Base-by-base conservation (phyloP, 495 filamentous ascomycete genomes). In the Pyronema domesticum region DNA sequence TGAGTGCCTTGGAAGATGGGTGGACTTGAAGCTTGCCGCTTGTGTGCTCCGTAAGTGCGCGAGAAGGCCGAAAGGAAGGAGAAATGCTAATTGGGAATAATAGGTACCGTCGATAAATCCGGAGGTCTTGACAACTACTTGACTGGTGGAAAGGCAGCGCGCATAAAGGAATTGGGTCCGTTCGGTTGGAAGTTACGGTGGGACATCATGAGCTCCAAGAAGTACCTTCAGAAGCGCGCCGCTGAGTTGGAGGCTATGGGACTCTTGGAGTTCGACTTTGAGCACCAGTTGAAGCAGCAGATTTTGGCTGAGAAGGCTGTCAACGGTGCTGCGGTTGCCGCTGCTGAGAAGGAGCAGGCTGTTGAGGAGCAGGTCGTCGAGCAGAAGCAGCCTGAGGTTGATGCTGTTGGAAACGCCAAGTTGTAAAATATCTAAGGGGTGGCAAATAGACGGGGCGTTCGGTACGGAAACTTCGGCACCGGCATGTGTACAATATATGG, bases 101-200 rank as follows among this genome's bases (percentile, higher is more conserved):
- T 23, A 66, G 63, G 63, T 0, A 95, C 88, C 42, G 84, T 98
- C 59, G 77, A 86, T 64, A 94, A 89, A 61, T 73, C 76, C 10
- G 89, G 89, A 30, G 87, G 91, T 17, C 70, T 98, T 57, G 91
- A 98, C 69, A 80, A 85, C 56, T 98, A 98, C 69, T 71, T 98
- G 34, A 69, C 95, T 5, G 83, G 83, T 43, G 74, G 76, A 62
- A 85, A 82, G 65, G 67, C 80, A 10, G 75, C 69, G 36, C 73
- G 93, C 54, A 72, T 96, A 44, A 85, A 79, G 72, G 85, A 93
- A 60, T 70, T 98, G 53, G 91, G 91, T 3, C 75, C 86, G 51
- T 81, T 78, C 56, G 91, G 91, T 10, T 98, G 91, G 91, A 71
- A 77, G 51, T 71, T 96, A 58, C 71, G 91, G 61, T 94, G 86